These are phyloP conservation scores for Penicillium thymicola DNA, from an alignment of 2,329 filamentous ascomycete genomes.

Conservation along the genomic window DNA sequence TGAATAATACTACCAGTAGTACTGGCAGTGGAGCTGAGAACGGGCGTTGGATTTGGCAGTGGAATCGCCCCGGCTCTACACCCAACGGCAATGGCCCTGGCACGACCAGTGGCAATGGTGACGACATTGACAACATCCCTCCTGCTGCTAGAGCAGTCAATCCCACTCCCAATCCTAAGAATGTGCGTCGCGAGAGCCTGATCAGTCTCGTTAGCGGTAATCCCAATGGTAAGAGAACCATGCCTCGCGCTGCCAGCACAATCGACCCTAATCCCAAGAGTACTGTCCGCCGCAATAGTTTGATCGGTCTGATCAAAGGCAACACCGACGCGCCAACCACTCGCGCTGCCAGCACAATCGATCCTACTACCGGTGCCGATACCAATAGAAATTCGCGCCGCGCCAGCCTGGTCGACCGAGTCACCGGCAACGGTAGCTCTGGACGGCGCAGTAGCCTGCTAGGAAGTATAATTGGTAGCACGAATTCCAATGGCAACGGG, in stretches of 20 bases:
- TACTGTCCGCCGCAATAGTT: constrained; percentile 4
- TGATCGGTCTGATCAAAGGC: constrained; percentile 1
- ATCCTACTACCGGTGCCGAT: neutral
- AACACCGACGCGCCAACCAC: neutral
- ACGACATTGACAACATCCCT: neutral
- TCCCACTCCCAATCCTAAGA: neutral
- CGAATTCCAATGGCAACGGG: neutral
- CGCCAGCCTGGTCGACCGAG: neutral
- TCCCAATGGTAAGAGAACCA: neutral
- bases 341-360: neutral
- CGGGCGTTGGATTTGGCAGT: constrained; percentile 10
- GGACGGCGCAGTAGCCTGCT: neutral
- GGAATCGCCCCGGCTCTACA: neutral
- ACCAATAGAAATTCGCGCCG: neutral
- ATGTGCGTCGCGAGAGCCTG: constrained; percentile 2
- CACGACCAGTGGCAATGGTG: neutral
- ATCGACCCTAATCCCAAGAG: neutral
- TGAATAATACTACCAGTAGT: constrained; percentile 1
- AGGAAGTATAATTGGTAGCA: neutral
- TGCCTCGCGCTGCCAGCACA: neutral
- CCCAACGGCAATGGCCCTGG: neutral
- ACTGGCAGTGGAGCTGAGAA: neutral
- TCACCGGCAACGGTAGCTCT: constrained; percentile 3
- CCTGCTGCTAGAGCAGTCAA: neutral
- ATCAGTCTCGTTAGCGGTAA: constrained; percentile 4